Conservation (phyloP, 208 protist species). For the Crithidia bombi region DNA sequence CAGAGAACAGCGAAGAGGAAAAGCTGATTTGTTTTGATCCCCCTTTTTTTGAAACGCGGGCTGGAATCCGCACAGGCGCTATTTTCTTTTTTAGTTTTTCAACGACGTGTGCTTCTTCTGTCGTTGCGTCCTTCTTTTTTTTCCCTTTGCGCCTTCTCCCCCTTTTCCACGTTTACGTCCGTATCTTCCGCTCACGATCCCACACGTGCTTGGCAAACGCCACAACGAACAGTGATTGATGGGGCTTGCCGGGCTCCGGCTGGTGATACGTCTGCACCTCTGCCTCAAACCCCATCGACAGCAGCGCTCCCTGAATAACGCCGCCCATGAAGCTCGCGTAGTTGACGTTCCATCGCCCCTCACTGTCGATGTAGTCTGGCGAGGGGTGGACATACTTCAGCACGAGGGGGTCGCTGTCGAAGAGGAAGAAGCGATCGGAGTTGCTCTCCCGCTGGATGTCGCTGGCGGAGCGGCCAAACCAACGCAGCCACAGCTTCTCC, state of each 20-base stretch:
- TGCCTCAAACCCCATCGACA: constrained; percentile 74
- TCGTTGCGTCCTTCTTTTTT: not conserved
- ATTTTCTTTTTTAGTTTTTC: constrained; percentile 2
- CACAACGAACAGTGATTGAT: constrained; percentile 84
- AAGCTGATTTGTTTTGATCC: too few species aligned
- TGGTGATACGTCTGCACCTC: constrained; percentile 88
- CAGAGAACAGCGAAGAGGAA: too few species aligned
- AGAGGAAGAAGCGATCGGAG: constrained; percentile 82
- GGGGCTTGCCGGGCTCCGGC: constrained; percentile 65
- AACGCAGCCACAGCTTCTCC: constrained; percentile 76
- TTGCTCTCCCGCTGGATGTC: constrained; percentile 84
- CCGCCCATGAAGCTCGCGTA: constrained; percentile 88
- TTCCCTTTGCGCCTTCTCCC: constrained; percentile 6
- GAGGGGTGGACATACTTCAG: constrained; percentile 70
- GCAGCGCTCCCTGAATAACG: constrained; percentile 78
- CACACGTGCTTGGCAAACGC: constrained; percentile 82
- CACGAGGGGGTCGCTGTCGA: constrained; percentile 81
- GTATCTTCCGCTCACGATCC: constrained; percentile 71
- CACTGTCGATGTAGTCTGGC: constrained; percentile 77
- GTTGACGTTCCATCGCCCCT: constrained; percentile 81
- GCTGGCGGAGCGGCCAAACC: constrained; percentile 79
- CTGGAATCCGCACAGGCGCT: too few species aligned
- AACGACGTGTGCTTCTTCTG: not conserved
- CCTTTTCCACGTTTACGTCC: too few species aligned
- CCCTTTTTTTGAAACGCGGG: too few species aligned